Conservation (phyloP, 257 asterid species). For the Fraxinus quadrangulata region DNA sequence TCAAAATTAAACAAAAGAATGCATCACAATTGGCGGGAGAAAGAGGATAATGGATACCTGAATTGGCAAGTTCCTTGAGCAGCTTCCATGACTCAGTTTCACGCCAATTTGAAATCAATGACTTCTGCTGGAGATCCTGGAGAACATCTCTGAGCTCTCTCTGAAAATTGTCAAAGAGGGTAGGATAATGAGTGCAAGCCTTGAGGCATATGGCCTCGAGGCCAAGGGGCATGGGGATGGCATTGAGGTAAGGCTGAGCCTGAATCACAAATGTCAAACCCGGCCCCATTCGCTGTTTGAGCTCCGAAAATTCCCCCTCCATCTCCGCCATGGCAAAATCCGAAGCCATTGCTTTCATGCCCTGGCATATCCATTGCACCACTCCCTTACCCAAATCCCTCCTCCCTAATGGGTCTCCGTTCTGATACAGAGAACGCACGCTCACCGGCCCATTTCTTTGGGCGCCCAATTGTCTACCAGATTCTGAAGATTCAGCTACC, state of each 20-base stretch:
- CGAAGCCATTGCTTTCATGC: conserved; percentile 87
- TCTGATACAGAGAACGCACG: conserved; percentile 49
- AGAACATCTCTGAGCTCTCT: conserved; percentile 88
- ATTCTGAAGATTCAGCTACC: background rate
- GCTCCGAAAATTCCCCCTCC: conserved; percentile 69
- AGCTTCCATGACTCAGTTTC: conserved; percentile 85
- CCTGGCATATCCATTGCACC: conserved; percentile 76
- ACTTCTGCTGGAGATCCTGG: conserved; percentile 58
- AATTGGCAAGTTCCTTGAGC: conserved; percentile 78
- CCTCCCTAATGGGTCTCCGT: conserved; percentile 83
- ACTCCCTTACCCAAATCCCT: conserved; percentile 82
- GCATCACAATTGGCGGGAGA: conserved; percentile 1
- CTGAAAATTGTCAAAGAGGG: conserved; percentile 94
- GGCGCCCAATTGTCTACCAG: conserved; percentile 7
- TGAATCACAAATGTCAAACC: conserved; percentile 84
- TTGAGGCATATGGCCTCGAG: conserved; percentile 79
- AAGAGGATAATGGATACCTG: conserved; percentile 45
- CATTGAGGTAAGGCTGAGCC: conserved; percentile 89
- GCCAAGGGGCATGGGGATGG: conserved; percentile 90
- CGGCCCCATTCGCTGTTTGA: conserved; percentile 74
- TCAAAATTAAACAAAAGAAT: background rate
- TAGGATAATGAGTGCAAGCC: conserved; percentile 92
- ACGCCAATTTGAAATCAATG: conserved; percentile 66
- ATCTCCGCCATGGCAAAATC: conserved; percentile 70
- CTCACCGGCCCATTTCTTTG: conserved; percentile 17